phyloP scores from a whole-genome alignment of 2,329 filamentous ascomycete genomes.

The Capronia coronata region DNA sequence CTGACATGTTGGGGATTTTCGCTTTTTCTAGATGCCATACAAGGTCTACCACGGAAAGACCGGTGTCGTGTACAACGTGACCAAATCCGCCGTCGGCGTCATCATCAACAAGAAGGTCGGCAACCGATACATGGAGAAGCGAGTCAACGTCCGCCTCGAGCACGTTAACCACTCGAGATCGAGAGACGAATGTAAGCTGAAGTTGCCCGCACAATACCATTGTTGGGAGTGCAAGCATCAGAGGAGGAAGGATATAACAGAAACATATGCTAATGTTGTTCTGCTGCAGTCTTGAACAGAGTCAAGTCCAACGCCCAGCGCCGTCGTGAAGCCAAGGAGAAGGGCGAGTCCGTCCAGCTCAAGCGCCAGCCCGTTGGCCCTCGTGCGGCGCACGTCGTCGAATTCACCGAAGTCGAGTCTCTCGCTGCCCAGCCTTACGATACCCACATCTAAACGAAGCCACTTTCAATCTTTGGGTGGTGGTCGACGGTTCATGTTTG shows the following conservation, averaged over 20 bases:
- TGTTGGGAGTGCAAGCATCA: not conserved
- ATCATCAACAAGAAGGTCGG: conserved; percentile 99
- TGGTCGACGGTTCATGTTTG: not conserved
- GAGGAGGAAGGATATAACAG: not conserved
- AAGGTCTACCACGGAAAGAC: conserved; percentile 99
- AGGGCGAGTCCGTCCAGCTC: conserved; percentile 79
- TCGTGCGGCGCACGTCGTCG: conserved; percentile 72
- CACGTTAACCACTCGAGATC: conserved; percentile 93
- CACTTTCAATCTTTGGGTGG: not conserved
- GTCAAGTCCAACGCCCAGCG: conserved; percentile 94
- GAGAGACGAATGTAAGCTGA: conserved; percentile 65
- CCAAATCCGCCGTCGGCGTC: conserved; percentile 93
- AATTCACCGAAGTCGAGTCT: conserved; percentile 71
- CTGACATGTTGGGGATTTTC: conserved; percentile 18
- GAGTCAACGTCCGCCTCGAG: conserved; percentile 97
- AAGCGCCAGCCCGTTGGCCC: conserved; percentile 83
- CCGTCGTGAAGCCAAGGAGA: conserved; percentile 87
- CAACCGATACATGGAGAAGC: conserved; percentile 99
- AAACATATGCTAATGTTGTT: not conserved
- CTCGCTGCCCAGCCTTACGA: conserved; percentile 91
- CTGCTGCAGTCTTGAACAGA: conserved; percentile 61
- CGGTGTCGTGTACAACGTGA: conserved; percentile 97
- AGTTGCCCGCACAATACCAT: not conserved
- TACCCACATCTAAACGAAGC: conserved; percentile 76
- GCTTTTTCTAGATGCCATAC: conserved; percentile 77